Evolutionary conservation across 108 stramenopile genomes (phyloP).

Genomic region (Cyclotella choctawhatcheeana): DNA sequence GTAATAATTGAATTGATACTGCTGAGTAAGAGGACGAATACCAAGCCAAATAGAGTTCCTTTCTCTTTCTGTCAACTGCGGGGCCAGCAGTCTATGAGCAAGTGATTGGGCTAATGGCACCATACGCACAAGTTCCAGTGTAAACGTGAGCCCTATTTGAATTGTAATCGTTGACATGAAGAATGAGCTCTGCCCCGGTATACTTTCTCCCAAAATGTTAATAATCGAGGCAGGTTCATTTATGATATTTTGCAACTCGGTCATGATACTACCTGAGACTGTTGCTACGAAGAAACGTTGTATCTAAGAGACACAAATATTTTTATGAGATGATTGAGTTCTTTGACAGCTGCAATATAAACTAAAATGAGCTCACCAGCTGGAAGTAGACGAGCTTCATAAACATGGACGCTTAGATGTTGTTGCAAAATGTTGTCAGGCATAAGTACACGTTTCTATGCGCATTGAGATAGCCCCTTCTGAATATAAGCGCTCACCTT

Average conservation of each 20-base stretch:
- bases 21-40: not conserved
- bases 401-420: not conserved
- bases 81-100: not conserved
- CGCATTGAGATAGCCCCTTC: too few relatives aligned
- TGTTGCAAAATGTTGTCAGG: too few relatives aligned
- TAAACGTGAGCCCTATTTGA: not conserved
- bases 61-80: conserved; percentile 5
- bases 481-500: too few relatives aligned
- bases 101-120: not conserved
- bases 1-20: conserved; percentile 1
- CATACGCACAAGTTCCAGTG: not conserved
- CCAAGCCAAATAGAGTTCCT: not conserved
- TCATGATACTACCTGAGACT: not conserved
- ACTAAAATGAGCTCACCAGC: not conserved
- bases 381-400: conserved; percentile 2
- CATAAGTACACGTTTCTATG: too few relatives aligned
- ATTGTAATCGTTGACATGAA: not conserved
- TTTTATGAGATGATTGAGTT: too few relatives aligned
- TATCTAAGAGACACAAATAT: not conserved
- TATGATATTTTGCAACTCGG: not conserved
- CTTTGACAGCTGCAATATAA: too few relatives aligned
- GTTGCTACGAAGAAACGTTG: conserved; percentile 3
- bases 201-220: not conserved
- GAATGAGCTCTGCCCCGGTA: not conserved
- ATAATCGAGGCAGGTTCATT: not conserved